Conservation (phyloP, 106 monocot genomes). For the Platanthera zijinensis region DNA sequence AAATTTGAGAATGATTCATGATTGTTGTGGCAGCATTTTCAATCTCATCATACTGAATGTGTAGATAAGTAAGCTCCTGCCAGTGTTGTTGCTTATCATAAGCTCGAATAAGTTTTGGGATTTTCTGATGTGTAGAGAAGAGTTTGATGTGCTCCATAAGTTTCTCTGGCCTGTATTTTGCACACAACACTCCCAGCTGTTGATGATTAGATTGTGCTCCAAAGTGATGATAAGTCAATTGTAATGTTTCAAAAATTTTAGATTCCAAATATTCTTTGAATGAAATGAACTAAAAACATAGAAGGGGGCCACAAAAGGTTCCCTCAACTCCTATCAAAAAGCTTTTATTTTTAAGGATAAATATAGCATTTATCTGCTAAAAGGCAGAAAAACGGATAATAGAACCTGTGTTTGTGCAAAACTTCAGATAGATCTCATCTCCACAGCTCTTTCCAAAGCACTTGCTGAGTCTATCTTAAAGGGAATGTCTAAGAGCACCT, state of each 20-base stretch:
- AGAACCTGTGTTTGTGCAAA: conserved; percentile 79
- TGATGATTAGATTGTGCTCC: too few species aligned
- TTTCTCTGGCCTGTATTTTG: conserved; percentile 84
- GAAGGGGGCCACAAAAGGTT: too few species aligned
- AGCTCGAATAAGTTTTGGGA: conserved; percentile 90
- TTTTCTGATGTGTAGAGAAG: conserved; percentile 85
- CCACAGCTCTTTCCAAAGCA: conserved; percentile 35
- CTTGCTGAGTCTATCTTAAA: conserved; percentile 89
- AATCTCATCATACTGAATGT: conserved; percentile 96
- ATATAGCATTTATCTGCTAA: too few species aligned
- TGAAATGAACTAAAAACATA: too few species aligned
- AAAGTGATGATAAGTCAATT: too few species aligned
- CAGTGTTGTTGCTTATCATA: conserved; percentile 98
- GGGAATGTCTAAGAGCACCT: conserved; percentile 86
- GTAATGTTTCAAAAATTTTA: too few species aligned
- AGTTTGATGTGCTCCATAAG: conserved; percentile 99
- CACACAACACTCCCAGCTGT: conserved; percentile 90
- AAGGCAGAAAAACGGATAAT: background rate
- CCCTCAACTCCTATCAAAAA: too few species aligned
- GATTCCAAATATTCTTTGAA: too few species aligned
- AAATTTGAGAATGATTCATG: conserved; percentile 94
- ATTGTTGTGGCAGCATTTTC: conserved; percentile 98
- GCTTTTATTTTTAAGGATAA: too few species aligned
- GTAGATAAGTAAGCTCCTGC: conserved; percentile 91
- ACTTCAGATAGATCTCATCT: conserved; percentile 86